Evolutionary conservation across 352 stramenopile genomes (phyloP).

Genomic region (Phytophthora sansomeana): DNA sequence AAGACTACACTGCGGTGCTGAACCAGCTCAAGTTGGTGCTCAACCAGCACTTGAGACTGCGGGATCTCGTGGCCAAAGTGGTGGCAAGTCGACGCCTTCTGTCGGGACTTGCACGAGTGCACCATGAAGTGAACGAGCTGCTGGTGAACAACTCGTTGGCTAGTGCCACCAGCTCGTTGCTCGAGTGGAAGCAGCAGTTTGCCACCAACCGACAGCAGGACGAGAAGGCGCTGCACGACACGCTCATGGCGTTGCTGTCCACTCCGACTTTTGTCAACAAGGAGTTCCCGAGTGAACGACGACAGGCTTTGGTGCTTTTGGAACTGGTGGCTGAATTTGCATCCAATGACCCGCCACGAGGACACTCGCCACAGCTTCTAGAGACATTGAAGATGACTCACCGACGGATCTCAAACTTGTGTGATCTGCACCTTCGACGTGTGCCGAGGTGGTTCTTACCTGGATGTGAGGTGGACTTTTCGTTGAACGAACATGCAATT

Average conservation of each 20-base stretch:
- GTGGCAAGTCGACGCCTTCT: conserved; percentile 57
- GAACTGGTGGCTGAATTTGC: conserved; percentile 65
- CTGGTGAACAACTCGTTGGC: conserved; percentile 40
- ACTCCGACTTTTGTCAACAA: conserved; percentile 65
- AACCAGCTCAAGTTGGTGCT: conserved; percentile 49
- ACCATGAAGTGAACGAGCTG: conserved; percentile 52
- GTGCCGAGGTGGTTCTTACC: conserved; percentile 73
- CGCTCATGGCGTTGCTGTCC: conserved; percentile 55
- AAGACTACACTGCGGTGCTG: conserved; percentile 54
- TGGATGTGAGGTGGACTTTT: conserved; percentile 58
- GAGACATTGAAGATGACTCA: conserved; percentile 77
- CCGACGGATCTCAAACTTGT: conserved; percentile 59
- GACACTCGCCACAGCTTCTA: conserved; percentile 57
- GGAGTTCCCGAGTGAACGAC: conserved; percentile 56
- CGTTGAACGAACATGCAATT: conserved; percentile 41
- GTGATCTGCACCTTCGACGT: conserved; percentile 53
- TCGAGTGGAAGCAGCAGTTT: conserved; percentile 61
- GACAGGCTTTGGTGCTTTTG: conserved; percentile 66
- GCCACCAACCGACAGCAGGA: conserved; percentile 58
- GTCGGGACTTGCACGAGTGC: conserved; percentile 42
- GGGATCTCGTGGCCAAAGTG: conserved; percentile 44
- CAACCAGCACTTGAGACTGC: conserved; percentile 52
- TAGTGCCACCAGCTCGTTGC: conserved; percentile 37
- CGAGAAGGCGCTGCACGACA: conserved; percentile 65
- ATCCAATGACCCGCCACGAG: conserved; percentile 34